These are phyloP conservation scores for Capsaspora owczarzaki DNA, from an alignment of 78 protist species.

Conservation along the genomic window DNA sequence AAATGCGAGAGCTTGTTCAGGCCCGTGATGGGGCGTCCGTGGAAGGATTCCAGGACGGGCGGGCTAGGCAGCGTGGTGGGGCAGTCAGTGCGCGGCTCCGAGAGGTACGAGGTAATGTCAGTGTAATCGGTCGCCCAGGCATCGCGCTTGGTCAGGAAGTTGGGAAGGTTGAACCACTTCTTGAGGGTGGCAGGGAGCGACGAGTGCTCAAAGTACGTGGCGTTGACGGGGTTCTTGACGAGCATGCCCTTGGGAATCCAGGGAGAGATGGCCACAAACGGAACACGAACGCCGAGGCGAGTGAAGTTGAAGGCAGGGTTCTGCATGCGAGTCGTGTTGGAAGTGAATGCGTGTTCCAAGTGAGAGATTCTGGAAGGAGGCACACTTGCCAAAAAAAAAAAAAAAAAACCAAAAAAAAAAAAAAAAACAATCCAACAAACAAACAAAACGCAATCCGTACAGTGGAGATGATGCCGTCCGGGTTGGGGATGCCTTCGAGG, in stretches of 20 bases:
- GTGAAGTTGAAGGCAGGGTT: background rate
- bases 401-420: too few relatives aligned
- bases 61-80: constrained; percentile 8
- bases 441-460: too few relatives aligned
- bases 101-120: too few relatives aligned
- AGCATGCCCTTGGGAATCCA: background rate
- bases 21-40: too few relatives aligned
- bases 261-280: constrained; percentile 20
- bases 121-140: constrained; percentile 30
- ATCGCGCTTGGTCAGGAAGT: constrained; percentile 34
- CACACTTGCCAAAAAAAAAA: too few relatives aligned
- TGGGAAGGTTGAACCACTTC: background rate
- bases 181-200: constrained; percentile 27
- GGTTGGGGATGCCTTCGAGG: constrained; percentile 10
- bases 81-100: constrained; percentile 11
- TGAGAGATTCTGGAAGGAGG: too few relatives aligned
- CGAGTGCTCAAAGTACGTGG: constrained; percentile 9
- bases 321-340: too few relatives aligned
- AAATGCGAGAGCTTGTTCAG: too few relatives aligned
- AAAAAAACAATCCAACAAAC: too few relatives aligned
- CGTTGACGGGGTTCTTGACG: background rate
- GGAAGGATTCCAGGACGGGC: too few relatives aligned
- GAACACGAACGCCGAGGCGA: constrained; percentile 27
- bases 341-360: too few relatives aligned
- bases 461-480: background rate